Evolutionary conservation across 352 stramenopile genomes (phyloP).

Genomic region (Pythium folliculosum): DNA sequence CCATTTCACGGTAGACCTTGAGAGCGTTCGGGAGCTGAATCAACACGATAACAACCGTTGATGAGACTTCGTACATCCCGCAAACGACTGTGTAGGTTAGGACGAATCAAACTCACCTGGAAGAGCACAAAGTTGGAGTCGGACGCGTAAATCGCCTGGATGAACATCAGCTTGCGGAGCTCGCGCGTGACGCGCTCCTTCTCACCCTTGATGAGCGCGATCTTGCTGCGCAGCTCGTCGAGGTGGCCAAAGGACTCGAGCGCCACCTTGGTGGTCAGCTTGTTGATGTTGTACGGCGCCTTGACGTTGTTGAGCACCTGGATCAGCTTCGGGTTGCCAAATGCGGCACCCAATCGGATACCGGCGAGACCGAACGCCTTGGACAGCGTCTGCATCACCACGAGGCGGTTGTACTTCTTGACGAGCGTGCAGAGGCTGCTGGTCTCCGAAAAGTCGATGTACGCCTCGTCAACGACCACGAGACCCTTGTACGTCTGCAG

Average conservation of each 20-base stretch:
- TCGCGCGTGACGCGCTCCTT: constrained; percentile 77
- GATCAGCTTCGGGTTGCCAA: constrained; percentile 92
- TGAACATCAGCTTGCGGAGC: constrained; percentile 91
- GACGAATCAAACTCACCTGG: constrained; percentile 51
- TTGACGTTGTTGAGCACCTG: constrained; percentile 99
- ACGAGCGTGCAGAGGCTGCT: constrained; percentile 87
- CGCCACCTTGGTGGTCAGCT: constrained; percentile 90
- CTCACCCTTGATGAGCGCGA: constrained; percentile 80
- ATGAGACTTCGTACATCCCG: constrained; percentile 1
- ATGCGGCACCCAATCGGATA: constrained; percentile 92
- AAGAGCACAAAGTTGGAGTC: constrained; percentile 99
- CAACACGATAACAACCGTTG: neutral
- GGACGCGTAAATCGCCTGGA: constrained; percentile 91
- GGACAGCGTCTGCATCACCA: constrained; percentile 97
- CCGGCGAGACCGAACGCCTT: constrained; percentile 98
- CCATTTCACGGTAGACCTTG: constrained; percentile 94
- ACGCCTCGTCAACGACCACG: constrained; percentile 98
- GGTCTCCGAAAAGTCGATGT: constrained; percentile 95
- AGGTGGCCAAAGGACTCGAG: constrained; percentile 67
- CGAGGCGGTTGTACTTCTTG: constrained; percentile 91
- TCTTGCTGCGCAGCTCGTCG: constrained; percentile 56
- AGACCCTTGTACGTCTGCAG: constrained; percentile 86
- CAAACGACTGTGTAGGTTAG: too few species aligned
- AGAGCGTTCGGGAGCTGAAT: constrained; percentile 83
- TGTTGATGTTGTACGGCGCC: constrained; percentile 99